A percentile compares a stretch with the other conserved stretches of the same genome.
Conservation (phyloP, 176 grass and related monocot genomes). For the Sorghum bicolor region Sorghum_bicolor_NCBIv3 NC_012870.2:61313001-61313500, state of each 20-base stretch:
- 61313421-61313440: background rate
- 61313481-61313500: background rate
- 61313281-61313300: background rate
- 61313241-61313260: background rate
- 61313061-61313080: too few species aligned
- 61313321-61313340: background rate
- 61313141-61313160: too few species aligned
- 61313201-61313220: background rate
- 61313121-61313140: too few species aligned
- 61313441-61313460: background rate
- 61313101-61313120: too few species aligned
- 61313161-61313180: too few species aligned
- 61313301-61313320: background rate
- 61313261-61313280: background rate
- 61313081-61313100: too few species aligned
- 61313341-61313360: background rate
- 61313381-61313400: background rate
- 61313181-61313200: too few species aligned
- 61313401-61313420: background rate
- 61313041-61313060: background rate
- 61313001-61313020: background rate
- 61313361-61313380: background rate
- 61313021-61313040: background rate
- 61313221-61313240: background rate
- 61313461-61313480: background rate